Conservation (phyloP, 2,329 filamentous ascomycete species). For the Aspergillus puulaauensis region DNA sequence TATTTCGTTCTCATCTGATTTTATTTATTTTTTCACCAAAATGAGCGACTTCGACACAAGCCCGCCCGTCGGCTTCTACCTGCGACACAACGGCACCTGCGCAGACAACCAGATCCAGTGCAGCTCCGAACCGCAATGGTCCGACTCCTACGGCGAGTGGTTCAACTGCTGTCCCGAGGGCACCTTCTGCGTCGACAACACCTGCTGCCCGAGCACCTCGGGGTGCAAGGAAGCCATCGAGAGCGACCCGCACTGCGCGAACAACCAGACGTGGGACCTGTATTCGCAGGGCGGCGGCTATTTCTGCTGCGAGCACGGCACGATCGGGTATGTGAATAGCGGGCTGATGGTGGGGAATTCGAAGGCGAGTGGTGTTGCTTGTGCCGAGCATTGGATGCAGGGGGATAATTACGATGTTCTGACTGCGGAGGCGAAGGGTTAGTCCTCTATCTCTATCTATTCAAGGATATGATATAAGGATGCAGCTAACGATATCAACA, state of each 20-base stretch:
- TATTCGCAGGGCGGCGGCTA: not conserved
- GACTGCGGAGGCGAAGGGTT: not conserved
- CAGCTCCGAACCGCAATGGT: not conserved
- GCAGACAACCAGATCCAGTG: not conserved
- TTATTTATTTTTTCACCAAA: too few relatives aligned
- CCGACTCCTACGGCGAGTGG: not conserved
- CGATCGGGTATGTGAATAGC: not conserved
- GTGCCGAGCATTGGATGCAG: not conserved
- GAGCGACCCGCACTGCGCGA: slow-evolving; percentile 1
- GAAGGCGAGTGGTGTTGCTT: not conserved
- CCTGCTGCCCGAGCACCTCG: not conserved
- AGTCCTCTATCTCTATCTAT: not conserved
- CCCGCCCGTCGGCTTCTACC: not conserved
- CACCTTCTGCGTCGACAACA: not conserved
- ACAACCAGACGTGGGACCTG: not conserved
- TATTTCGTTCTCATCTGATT: too few relatives aligned
- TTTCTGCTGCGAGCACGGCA: not conserved
- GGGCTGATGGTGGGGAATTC: not conserved
- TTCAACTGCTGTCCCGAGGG: not conserved
- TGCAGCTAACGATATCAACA: not conserved
- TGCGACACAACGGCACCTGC: not conserved
- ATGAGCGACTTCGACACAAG: not conserved
- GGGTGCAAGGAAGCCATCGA: not conserved
- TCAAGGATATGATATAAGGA: not conserved
- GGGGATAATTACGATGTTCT: not conserved